These are phyloP conservation scores for Podospora comata DNA, from an alignment of 495 filamentous ascomycete genomes.

Conservation along the genomic window DNA sequence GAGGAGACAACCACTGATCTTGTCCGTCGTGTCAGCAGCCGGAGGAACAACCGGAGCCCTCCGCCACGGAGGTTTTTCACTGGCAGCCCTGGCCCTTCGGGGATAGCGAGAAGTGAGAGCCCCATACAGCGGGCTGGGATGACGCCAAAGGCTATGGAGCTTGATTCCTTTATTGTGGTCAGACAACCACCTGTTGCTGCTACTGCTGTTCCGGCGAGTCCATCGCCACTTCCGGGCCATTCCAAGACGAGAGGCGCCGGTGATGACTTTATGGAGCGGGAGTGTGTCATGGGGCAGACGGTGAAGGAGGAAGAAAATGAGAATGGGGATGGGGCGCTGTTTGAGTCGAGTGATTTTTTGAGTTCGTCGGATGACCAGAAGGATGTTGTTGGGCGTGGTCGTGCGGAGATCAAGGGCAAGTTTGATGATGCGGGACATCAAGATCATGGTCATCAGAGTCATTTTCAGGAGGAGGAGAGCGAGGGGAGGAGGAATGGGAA, in stretches of 20 bases:
- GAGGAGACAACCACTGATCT: conserved; percentile 34
- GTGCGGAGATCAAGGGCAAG: background rate
- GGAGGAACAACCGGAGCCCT: conserved; percentile 29
- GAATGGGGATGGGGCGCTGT: background rate
- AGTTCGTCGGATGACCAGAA: conserved; percentile 20
- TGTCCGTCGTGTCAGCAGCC: conserved; percentile 38
- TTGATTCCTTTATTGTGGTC: conserved; percentile 6
- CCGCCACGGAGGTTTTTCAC: conserved; percentile 18
- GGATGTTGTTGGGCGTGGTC: background rate
- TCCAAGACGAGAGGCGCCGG: conserved; percentile 17
- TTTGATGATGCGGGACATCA: background rate
- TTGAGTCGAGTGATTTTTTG: conserved; percentile 22
- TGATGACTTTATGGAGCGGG: conserved; percentile 26
- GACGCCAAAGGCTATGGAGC: conserved; percentile 1
- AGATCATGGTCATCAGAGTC: background rate
- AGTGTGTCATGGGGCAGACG: conserved; percentile 37
- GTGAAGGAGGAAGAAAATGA: conserved; percentile 22
- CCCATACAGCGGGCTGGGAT: background rate
- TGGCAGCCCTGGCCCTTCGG: conserved; percentile 24
- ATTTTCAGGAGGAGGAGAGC: background rate
- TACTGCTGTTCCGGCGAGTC: conserved; percentile 1
- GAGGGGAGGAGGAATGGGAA: background rate
- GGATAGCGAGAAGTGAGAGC: conserved; percentile 18
- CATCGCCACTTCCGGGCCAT: conserved; percentile 10
- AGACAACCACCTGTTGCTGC: background rate